Percentiles rank a stretch among this genome's conserved stretches.
Evolutionary conservation across 1,139 yeast genomes (phyloP).

Genomic region (Williopsis jadinii): DNA sequence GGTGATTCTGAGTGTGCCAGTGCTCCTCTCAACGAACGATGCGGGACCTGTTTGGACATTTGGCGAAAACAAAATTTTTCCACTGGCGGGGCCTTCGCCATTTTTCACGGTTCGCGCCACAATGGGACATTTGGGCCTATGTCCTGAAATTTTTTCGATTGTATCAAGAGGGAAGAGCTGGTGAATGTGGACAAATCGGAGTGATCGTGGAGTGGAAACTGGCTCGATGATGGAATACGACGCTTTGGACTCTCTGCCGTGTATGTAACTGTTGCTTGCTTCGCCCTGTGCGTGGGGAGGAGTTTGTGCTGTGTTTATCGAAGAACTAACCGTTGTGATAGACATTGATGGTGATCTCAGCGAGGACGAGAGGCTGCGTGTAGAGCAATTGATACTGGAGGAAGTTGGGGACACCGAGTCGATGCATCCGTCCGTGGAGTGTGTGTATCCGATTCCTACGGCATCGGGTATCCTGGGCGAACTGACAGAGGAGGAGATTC

Average conservation of each 20-base stretch:
- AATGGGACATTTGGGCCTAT: too few relatives aligned
- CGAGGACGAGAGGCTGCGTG: constrained; percentile 11
- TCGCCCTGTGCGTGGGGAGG: background rate
- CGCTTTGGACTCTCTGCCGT: constrained; percentile 19
- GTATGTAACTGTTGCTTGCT: constrained; percentile 6
- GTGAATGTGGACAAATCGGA: too few relatives aligned
- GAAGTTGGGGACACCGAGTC: constrained; percentile 8
- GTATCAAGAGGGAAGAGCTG: too few relatives aligned
- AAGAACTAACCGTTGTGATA: background rate
- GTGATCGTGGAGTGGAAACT: too few relatives aligned
- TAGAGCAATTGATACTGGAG: constrained; percentile 10
- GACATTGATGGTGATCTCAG: constrained; percentile 19
- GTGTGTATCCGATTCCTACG: constrained; percentile 6
- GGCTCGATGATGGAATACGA: constrained; percentile 14
- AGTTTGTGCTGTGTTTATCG: too few relatives aligned
- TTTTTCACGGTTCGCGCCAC: too few relatives aligned
- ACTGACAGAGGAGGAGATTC: constrained; percentile 1
- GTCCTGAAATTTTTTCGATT: too few relatives aligned
- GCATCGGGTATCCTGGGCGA: background rate
- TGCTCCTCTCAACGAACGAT: too few relatives aligned
- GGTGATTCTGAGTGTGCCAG: too few relatives aligned
- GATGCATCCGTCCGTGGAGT: constrained; percentile 10
- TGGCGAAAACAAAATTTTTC: too few relatives aligned
- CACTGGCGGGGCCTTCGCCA: too few relatives aligned
- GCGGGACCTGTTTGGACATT: too few relatives aligned